A percentile compares a stretch with the other conserved stretches of the same genome.
phyloP scores from a whole-genome alignment of 306 rosid species.

The Vachellia pachyceras region DNA sequence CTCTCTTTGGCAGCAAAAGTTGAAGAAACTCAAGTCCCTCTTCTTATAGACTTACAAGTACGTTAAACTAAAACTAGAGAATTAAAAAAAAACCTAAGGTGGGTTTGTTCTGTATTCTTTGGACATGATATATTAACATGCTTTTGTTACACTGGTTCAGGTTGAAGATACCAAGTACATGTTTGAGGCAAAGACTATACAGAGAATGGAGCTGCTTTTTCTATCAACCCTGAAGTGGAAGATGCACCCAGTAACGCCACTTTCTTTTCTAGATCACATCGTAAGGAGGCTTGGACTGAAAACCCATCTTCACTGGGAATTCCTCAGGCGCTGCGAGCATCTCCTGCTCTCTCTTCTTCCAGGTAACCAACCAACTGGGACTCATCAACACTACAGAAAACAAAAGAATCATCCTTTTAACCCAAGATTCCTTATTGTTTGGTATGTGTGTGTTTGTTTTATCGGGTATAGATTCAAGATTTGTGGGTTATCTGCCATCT shows the following conservation, averaged over 20 bases:
- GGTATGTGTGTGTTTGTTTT: not conserved
- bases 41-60: slow-evolving; percentile 93
- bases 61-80: not conserved
- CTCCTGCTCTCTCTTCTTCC: slow-evolving; percentile 70
- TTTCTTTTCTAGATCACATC: slow-evolving; percentile 83
- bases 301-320: slow-evolving; percentile 69
- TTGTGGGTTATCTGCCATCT: slow-evolving; percentile 82
- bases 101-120: not conserved
- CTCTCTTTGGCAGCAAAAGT: slow-evolving; percentile 94
- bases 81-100: not conserved
- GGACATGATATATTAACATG: not conserved
- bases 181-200: slow-evolving; percentile 85
- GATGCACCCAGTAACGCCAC: slow-evolving; percentile 95
- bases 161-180: slow-evolving; percentile 63
- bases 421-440: slow-evolving; percentile 28
- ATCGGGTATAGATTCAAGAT: slow-evolving; percentile 69
- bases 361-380: slow-evolving; percentile 49
- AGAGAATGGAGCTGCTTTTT: slow-evolving; percentile 91
- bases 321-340: slow-evolving; percentile 74
- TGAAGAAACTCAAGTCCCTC: slow-evolving; percentile 91
- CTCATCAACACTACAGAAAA: not conserved
- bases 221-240: slow-evolving; percentile 82
- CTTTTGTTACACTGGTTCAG: slow-evolving; percentile 45
- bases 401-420: not conserved
- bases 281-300: slow-evolving; percentile 78